A percentile compares a stretch with the other conserved stretches of the same genome.
Conservation (phyloP, 257 asterid species). For the Perilla frutescens region DNA sequence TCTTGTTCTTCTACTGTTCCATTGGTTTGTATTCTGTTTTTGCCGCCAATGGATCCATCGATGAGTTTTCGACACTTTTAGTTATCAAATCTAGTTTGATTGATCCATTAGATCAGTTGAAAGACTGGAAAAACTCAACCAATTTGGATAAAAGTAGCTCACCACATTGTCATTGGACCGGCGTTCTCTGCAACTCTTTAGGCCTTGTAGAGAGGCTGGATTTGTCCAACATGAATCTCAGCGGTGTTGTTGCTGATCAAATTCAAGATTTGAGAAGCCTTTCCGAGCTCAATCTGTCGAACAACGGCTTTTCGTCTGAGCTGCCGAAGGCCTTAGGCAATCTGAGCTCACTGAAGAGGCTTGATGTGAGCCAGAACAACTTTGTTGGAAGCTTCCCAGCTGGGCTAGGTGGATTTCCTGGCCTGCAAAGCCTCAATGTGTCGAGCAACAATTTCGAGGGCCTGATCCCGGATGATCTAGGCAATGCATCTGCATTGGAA, state of each 20-base stretch:
- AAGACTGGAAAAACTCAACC: conserved; percentile 51
- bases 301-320: conserved; percentile 54
- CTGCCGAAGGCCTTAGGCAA: conserved; percentile 53
- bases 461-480: conserved; percentile 63
- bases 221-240: conserved; percentile 70
- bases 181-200: conserved; percentile 58
- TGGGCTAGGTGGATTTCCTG: conserved; percentile 57
- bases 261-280: conserved; percentile 52
- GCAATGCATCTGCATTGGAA: conserved; percentile 53
- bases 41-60: conserved; percentile 50
- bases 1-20: conserved; percentile 55
- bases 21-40: conserved; percentile 53
- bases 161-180: conserved; percentile 67
- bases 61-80: conserved; percentile 53
- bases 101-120: conserved; percentile 59
- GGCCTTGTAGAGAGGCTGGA: conserved; percentile 63
- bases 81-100: conserved; percentile 55
- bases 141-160: conserved; percentile 11
- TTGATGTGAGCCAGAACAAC: conserved; percentile 73
- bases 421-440: conserved; percentile 55
- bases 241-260: conserved; percentile 55
- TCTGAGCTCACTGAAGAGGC: conserved; percentile 46
- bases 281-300: conserved; percentile 49
- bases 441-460: conserved; percentile 83
- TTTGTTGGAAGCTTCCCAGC: conserved; percentile 62